These are phyloP conservation scores for Fusarium sp. DNA, from an alignment of 2,329 filamentous ascomycete species.

Conservation along the genomic window DNA sequence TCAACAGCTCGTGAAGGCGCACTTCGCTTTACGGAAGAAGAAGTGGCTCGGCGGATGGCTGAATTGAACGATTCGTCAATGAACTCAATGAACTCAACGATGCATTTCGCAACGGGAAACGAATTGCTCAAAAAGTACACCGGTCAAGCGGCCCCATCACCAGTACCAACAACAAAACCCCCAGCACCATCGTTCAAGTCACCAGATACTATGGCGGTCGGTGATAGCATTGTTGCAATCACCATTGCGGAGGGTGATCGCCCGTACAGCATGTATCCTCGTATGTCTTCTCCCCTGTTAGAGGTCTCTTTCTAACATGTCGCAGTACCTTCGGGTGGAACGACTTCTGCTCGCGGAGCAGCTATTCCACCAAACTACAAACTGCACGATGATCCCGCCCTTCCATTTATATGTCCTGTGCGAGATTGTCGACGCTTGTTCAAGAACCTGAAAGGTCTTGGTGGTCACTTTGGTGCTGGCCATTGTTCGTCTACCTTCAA, in stretches of 20 bases:
- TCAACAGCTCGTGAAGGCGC: slow-evolving; percentile 5
- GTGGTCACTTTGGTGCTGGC: slow-evolving; percentile 43
- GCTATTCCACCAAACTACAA: slow-evolving; percentile 51
- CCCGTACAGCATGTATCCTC: slow-evolving; percentile 26
- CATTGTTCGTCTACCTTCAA: slow-evolving; percentile 49
- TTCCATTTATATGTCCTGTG: slow-evolving; percentile 53
- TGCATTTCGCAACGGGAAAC: slow-evolving; percentile 19
- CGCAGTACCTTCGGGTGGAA: slow-evolving; percentile 18
- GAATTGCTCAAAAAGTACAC: slow-evolving; percentile 32
- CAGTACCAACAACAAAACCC: not conserved
- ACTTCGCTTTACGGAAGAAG: slow-evolving; percentile 40
- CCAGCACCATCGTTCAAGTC: not conserved
- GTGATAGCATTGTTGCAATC: slow-evolving; percentile 27
- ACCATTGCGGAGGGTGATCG: slow-evolving; percentile 29
- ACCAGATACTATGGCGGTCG: not conserved
- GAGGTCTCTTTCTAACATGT: slow-evolving; percentile 8
- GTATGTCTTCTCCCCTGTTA: slow-evolving; percentile 5
- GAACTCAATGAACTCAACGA: slow-evolving; percentile 3
- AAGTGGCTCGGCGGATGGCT: slow-evolving; percentile 17
- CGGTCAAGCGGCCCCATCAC: not conserved
- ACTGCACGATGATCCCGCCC: slow-evolving; percentile 34
- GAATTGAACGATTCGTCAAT: slow-evolving; percentile 5
- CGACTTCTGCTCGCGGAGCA: slow-evolving; percentile 41
- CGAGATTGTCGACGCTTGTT: slow-evolving; percentile 51
- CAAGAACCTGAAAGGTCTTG: slow-evolving; percentile 34